phyloP scores from a whole-genome alignment of 148 eudicot species.

The Simmondsia chinensis region DNA sequence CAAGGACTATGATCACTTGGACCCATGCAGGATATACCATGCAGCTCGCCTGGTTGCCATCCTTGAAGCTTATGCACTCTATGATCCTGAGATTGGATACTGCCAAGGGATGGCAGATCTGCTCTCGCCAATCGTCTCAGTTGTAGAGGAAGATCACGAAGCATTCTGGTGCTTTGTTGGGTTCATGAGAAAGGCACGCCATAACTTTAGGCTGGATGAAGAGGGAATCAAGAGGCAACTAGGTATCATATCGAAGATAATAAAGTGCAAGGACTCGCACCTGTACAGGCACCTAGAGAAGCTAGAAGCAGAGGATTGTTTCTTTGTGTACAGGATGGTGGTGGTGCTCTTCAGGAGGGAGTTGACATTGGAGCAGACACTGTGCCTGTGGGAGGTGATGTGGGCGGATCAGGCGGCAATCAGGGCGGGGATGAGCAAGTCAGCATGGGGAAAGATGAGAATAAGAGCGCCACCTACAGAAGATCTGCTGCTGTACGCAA shows the following conservation, averaged over 20 bases:
- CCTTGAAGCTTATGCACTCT: slow-evolving; percentile 89
- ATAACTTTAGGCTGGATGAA: slow-evolving; percentile 93
- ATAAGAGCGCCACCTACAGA: slow-evolving; percentile 93
- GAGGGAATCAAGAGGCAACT: slow-evolving; percentile 86
- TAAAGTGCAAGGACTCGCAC: slow-evolving; percentile 82
- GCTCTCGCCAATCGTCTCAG: slow-evolving; percentile 80
- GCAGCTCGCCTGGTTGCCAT: slow-evolving; percentile 89
- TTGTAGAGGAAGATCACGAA: slow-evolving; percentile 69
- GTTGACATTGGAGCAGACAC: slow-evolving; percentile 75
- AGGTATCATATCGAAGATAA: slow-evolving; percentile 67
- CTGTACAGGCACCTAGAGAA: slow-evolving; percentile 85
- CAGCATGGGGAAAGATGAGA: slow-evolving; percentile 88
- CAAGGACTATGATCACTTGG: slow-evolving; percentile 81
- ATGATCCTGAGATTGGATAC: slow-evolving; percentile 90
- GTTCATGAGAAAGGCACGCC: slow-evolving; percentile 95
- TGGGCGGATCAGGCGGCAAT: slow-evolving; percentile 98
- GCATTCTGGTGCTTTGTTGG: slow-evolving; percentile 99
- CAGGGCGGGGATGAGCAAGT: slow-evolving; percentile 79
- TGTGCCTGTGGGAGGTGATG: slow-evolving; percentile 97
- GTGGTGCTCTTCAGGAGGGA: slow-evolving; percentile 92
- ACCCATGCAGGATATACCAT: slow-evolving; percentile 67
- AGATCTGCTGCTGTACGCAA: slow-evolving; percentile 76
- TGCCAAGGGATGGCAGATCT: slow-evolving; percentile 99
- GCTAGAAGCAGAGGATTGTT: slow-evolving; percentile 94
- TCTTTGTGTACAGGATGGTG: slow-evolving; percentile 97